A percentile compares a stretch with the other conserved stretches of the same genome.
phyloP scores from a whole-genome alignment of 352 stramenopile genomes.

The Pseudoperonospora humuli region DNA sequence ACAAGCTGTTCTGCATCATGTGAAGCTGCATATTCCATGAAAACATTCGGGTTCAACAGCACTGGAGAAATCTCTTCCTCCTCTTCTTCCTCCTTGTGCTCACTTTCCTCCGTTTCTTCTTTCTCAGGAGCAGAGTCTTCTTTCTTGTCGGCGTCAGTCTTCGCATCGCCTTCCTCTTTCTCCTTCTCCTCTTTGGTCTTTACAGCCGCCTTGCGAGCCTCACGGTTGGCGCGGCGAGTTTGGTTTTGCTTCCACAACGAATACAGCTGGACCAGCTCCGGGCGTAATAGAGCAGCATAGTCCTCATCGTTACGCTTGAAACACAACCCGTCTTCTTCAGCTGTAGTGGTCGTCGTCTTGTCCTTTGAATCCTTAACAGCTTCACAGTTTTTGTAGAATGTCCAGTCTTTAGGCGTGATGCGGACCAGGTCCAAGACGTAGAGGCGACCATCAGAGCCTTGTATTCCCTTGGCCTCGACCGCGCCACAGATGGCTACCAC shows the following conservation, averaged over 20 bases:
- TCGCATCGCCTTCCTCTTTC: slow-evolving; percentile 12
- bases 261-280: slow-evolving; percentile 90
- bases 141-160: slow-evolving; percentile 18
- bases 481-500: slow-evolving; percentile 83
- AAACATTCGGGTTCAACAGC: slow-evolving; percentile 82
- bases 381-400: slow-evolving; percentile 72
- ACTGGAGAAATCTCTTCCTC: slow-evolving; percentile 50
- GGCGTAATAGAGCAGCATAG: slow-evolving; percentile 86
- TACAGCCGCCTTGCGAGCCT: slow-evolving; percentile 40
- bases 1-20: slow-evolving; percentile 52
- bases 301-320: slow-evolving; percentile 80
- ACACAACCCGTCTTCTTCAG: slow-evolving; percentile 37
- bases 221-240: slow-evolving; percentile 43
- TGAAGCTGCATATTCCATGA: slow-evolving; percentile 84
- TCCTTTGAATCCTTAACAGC: slow-evolving; percentile 11
- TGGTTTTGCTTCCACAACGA: slow-evolving; percentile 88
- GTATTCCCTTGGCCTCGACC: slow-evolving; percentile 94
- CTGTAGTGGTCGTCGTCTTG: slow-evolving; percentile 14
- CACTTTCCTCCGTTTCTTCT: slow-evolving; percentile 24
- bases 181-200: slow-evolving; percentile 26
- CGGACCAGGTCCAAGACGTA: slow-evolving; percentile 95
- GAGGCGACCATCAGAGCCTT: slow-evolving; percentile 88
- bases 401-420: slow-evolving; percentile 92
- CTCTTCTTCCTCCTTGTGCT: slow-evolving; percentile 45
- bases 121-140: slow-evolving; percentile 16